Conservation (phyloP, 441 rosid species). For the Erodium chrysanthum region DNA sequence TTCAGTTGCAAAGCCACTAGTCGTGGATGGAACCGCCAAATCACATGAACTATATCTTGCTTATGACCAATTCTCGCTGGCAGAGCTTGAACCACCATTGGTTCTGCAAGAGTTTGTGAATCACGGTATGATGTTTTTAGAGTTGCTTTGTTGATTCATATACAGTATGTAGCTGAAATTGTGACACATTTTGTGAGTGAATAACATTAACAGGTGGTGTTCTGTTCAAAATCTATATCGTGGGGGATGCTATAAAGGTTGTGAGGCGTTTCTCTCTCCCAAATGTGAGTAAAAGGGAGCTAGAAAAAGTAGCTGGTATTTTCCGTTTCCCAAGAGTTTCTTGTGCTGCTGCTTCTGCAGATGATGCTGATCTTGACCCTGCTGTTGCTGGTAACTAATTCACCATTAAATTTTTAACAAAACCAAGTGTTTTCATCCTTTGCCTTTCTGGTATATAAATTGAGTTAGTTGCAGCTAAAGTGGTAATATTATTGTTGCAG, state of each 20-base stretch:
- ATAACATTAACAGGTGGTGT: constrained; percentile 40
- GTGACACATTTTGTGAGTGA: background rate
- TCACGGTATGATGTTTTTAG: constrained; percentile 39
- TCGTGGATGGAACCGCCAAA: constrained; percentile 55
- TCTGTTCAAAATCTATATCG: constrained; percentile 52
- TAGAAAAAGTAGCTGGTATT: constrained; percentile 48
- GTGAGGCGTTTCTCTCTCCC: constrained; percentile 61
- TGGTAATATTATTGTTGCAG: constrained; percentile 35
- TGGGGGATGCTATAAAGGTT: constrained; percentile 55
- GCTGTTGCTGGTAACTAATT: background rate
- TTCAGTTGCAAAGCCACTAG: constrained; percentile 64
- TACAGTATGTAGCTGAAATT: constrained; percentile 20
- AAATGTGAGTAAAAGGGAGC: constrained; percentile 41
- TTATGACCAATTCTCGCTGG: constrained; percentile 44
- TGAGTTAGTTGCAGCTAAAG: constrained; percentile 9
- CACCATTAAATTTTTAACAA: background rate
- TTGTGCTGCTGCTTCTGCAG: constrained; percentile 87
- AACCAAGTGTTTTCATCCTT: background rate
- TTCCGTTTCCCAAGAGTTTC: constrained; percentile 78
- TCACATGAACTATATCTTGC: constrained; percentile 58
- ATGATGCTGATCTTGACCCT: constrained; percentile 80
- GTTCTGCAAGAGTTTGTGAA: constrained; percentile 64
- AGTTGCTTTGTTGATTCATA: constrained; percentile 3
- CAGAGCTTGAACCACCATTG: constrained; percentile 52
- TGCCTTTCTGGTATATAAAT: background rate